These are phyloP conservation scores for Acanthamoeba culbertsoni DNA, from an alignment of 208 protist species.

Conservation along the genomic window DNA sequence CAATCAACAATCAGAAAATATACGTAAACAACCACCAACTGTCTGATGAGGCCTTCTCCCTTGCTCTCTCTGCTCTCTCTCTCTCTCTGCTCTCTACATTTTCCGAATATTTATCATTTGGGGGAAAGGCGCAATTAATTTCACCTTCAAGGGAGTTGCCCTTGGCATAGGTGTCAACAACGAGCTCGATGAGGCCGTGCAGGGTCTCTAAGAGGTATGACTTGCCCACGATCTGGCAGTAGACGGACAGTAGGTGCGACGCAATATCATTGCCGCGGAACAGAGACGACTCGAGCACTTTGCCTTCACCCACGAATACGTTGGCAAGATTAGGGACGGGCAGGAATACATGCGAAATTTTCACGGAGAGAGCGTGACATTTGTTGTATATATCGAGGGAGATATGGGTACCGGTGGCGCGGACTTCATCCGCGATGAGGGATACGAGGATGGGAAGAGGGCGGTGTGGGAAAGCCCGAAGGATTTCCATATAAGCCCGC, in stretches of 20 bases:
- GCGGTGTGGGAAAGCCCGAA: background rate
- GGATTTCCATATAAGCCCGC: background rate
- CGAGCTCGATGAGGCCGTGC: background rate
- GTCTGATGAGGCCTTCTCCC: too few species aligned
- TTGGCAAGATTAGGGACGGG: too few species aligned
- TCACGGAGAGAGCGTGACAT: too few species aligned
- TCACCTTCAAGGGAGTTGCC: background rate
- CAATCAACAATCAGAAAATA: background rate
- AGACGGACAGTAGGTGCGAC: background rate
- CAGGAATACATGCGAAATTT: too few species aligned
- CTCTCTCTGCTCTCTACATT: too few species aligned
- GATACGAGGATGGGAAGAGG: background rate
- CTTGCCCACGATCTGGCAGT: slow-evolving; percentile 29
- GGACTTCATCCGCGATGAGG: background rate
- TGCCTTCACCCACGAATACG: background rate
- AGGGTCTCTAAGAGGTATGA: background rate
- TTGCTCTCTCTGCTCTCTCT: too few species aligned
- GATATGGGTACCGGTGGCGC: background rate
- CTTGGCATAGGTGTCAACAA: background rate
- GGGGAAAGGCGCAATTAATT: background rate
- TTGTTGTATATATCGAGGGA: too few species aligned
- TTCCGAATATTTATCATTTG: too few species aligned
- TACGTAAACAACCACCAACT: too few species aligned
- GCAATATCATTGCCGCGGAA: slow-evolving; percentile 10
- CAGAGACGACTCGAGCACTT: background rate